Evolutionary conservation across 2,329 filamentous ascomycete genomes (phyloP).

Genomic region (Phyllosticta paracitricarpa): DNA sequence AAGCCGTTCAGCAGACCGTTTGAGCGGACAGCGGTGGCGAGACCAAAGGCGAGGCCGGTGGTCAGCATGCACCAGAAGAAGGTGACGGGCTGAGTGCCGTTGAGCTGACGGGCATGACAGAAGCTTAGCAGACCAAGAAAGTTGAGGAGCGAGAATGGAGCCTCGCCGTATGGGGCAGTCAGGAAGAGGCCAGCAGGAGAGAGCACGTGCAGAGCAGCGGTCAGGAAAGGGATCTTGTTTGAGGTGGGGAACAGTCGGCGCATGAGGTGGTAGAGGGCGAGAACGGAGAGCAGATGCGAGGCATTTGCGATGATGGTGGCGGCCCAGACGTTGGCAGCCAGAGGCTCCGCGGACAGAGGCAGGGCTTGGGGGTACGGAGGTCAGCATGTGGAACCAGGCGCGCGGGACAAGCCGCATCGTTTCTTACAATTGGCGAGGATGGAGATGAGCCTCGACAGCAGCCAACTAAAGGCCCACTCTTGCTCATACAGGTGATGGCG

Average conservation of each 20-base stretch:
- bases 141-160: constrained; percentile 65
- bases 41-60: constrained; percentile 60
- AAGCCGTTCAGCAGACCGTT: constrained; percentile 81
- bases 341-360: constrained; percentile 7
- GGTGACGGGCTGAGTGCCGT: constrained; percentile 18
- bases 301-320: constrained; percentile 59
- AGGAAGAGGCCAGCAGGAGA: constrained; percentile 86
- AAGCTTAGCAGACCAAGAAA: constrained; percentile 66
- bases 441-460: constrained; percentile 38
- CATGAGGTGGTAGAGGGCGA: constrained; percentile 61
- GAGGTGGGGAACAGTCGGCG: constrained; percentile 36
- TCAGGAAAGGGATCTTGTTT: constrained; percentile 51
- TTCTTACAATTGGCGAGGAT: constrained; percentile 32
- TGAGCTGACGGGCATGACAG: constrained; percentile 31
- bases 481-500: constrained; percentile 66
- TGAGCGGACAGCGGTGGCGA: constrained; percentile 65
- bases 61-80: constrained; percentile 39
- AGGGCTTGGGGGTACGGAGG: constrained; percentile 1
- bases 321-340: constrained; percentile 35
- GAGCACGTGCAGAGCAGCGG: constrained; percentile 67
- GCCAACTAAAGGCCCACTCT: constrained; percentile 72
- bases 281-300: constrained; percentile 66
- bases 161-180: constrained; percentile 76
- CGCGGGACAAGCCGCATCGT: background rate
- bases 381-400: constrained; percentile 3